Base-by-base conservation (phyloP, 257 asterid species). In the Verbena officinalis region DNA sequence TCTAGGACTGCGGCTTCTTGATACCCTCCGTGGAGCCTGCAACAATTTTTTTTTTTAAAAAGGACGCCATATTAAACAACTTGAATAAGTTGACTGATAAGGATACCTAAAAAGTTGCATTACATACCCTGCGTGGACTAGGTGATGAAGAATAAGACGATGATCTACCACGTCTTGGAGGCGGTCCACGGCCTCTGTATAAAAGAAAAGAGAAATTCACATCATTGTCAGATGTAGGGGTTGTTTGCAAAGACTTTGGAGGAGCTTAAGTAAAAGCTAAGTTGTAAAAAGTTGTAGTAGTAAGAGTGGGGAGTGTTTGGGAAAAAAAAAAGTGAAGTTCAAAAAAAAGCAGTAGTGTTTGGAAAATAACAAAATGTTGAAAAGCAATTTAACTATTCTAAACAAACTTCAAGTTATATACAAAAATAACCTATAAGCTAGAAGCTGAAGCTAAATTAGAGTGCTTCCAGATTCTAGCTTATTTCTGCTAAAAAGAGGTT, bases 131-230 rank as follows among this genome's bases (percentile, higher is more conserved):
- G 70, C 91, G 88, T 34, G 86, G 88, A 50, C 84, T 82, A 57
- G 88, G 91, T 0, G 91, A 80, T 42, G 84, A 70, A 59, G 91
- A 84, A 60, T 68, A 78, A 34, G 86, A 82, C 0, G 84, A 75
- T 2, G 79, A 77, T 75, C 83, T 77, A 21, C 83, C 84, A 17
- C 84, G 91, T 69, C 88, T 75, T 14, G 72, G 33, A 55, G 86
- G 88, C 13, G 83, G 88, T 22, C 83, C 91, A 43, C 88, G 88
- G 10, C 84, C 91, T 73, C 91, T 84, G 79, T 45, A 51, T 42
- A 76, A 43, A 62, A 24, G 58, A 44, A 8, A 65, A 5, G 43
- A 56, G 53, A 46, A 2, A 1, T 49, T 49, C 55, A 52, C 36
- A 9, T 20, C n/a, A 13, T 50, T 8, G 9, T 23, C 19, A 14